phyloP scores from a whole-genome alignment of 176 grass and related monocot species.

The Dendrocalamus sinicus region DNA sequence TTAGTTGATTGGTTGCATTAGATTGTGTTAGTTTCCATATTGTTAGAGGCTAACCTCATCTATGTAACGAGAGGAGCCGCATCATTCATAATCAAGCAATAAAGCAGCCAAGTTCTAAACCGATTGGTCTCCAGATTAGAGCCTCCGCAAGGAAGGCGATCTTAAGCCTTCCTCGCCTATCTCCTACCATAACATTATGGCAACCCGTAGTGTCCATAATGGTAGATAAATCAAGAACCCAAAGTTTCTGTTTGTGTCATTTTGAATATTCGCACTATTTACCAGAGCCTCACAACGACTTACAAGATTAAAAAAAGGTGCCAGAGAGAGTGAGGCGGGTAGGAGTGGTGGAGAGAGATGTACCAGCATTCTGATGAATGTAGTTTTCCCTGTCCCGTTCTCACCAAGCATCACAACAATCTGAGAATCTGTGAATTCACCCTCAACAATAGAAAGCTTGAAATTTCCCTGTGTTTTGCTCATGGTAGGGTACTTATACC shows the following conservation, averaged over 20 bases:
- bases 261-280: neutral
- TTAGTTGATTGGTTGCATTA: too few relatives aligned
- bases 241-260: neutral
- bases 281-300: neutral
- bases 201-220: neutral
- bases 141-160: too few relatives aligned
- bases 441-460: conserved; percentile 66
- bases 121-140: too few relatives aligned
- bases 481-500: conserved; percentile 89
- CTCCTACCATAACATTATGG: neutral
- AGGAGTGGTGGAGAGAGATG: neutral
- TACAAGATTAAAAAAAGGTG: neutral
- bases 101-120: too few relatives aligned
- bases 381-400: conserved; percentile 88
- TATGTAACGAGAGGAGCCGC: too few relatives aligned
- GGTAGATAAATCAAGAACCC: neutral
- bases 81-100: too few relatives aligned
- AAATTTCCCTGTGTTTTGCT: conserved; percentile 87
- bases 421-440: conserved; percentile 89
- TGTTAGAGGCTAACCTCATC: too few relatives aligned
- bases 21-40: too few relatives aligned
- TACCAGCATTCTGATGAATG: conserved; percentile 87
- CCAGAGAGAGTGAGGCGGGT: neutral
- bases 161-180: too few relatives aligned
- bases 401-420: conserved; percentile 91